Evolutionary conservation across 768 basidiomycete species (phyloP), one percentile per base, ranked within the genome.

Genomic region (Rubroboletus satanas): DNA sequence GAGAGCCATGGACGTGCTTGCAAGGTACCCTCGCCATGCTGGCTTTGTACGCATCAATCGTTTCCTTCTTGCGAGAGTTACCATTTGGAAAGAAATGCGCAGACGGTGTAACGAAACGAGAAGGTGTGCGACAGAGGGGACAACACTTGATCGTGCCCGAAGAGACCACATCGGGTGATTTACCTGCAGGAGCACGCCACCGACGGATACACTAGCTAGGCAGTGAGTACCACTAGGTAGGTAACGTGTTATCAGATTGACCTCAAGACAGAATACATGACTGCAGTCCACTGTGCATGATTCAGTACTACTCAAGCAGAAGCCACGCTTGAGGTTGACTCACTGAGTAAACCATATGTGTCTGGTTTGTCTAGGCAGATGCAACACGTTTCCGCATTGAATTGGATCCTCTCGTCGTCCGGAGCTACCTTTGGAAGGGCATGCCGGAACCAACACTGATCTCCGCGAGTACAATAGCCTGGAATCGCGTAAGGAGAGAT

Each of bases 381-480:
- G 18, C 81, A 81, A 62, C 90, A 92, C 4, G 74, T 62, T 41
- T 80, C 76, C 8, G 83, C 78, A 31, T 77, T 80, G 5, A 58
- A 65, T 38, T 48, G 54, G 18, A 57, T 61, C 28, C 60, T 58
- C 31, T 64, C 61, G 31, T 71, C 65, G 54, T 71, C 60, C 3
- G 47, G 51, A 5, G 65, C 45, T 32, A 55, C 52, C 38, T 45
- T 61, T 14, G 46, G 58, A 44, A 73, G 62, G 49, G 70, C 74
- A 63, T 93, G 90, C 32, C 73, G 67, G 70, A 90, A 93, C 90
- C 90, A 91, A 66, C 90, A 93, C 33, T 72, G 68, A 43, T 81
- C 81, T 12, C 87, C 89, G 32, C 80, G 75, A 58, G 77, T 82
- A 65, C 90, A 92, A 67, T 79, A 88, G 0, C 90, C 90, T 88